Percentiles rank a stretch among this genome's conserved stretches.
phyloP scores from a whole-genome alignment of 192 early-diverging fungal genomes.

The Linnemannia schmuckeri region DNA sequence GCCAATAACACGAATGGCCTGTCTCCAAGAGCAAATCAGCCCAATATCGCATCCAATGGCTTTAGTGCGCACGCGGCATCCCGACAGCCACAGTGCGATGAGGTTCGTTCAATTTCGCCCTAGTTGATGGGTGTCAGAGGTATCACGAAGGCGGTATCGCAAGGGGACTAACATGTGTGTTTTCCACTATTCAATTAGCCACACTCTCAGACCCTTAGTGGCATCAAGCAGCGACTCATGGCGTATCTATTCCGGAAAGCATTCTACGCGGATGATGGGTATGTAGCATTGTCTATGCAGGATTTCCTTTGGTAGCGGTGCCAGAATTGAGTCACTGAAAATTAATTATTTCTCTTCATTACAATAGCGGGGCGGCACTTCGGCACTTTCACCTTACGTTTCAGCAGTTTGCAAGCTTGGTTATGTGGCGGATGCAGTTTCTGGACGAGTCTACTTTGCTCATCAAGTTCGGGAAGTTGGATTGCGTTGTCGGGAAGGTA shows the following conservation, averaged over 20 bases:
- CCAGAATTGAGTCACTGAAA: not conserved
- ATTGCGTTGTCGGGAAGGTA: conserved; percentile 66
- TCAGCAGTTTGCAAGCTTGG: conserved; percentile 66
- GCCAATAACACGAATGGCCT: conserved; percentile 7
- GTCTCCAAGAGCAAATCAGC: conserved; percentile 5
- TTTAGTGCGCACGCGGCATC: conserved; percentile 25
- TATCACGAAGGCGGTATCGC: too few species aligned
- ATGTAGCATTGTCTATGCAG: conserved; percentile 19
- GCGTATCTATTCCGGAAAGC: conserved; percentile 73
- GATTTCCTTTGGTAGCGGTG: not conserved
- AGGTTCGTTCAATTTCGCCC: conserved; percentile 17
- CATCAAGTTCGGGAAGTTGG: conserved; percentile 77
- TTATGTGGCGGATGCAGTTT: conserved; percentile 81
- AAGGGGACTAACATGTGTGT: not conserved
- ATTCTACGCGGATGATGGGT: conserved; percentile 56
- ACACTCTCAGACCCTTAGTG: conserved; percentile 62
- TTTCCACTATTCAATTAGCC: conserved; percentile 17
- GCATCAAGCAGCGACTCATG: conserved; percentile 79
- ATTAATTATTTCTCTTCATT: not conserved
- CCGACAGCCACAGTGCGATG: conserved; percentile 27
- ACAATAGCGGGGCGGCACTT: conserved; percentile 54
- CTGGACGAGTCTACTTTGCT: conserved; percentile 68
- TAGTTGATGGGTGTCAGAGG: not conserved
- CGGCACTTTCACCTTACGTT: conserved; percentile 78
- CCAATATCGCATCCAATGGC: not conserved